These are phyloP conservation scores for Achlya hypogyna DNA, from an alignment of 352 stramenopile genomes.

Conservation along the genomic window DNA sequence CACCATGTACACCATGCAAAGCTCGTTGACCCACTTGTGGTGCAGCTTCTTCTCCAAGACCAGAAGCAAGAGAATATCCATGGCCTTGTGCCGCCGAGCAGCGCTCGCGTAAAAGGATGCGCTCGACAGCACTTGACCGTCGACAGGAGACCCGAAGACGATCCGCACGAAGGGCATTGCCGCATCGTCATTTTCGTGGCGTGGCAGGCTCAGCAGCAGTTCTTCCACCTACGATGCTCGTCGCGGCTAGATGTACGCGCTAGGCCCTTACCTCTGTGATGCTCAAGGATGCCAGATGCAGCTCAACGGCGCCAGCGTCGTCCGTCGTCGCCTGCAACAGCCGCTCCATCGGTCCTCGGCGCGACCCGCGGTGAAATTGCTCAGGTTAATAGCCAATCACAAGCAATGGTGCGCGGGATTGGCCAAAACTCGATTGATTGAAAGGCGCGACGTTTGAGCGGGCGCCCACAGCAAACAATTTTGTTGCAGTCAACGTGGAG, in stretches of 20 bases:
- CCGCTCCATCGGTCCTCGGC: background rate
- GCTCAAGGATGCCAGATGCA: constrained; percentile 53
- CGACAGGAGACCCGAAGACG: background rate
- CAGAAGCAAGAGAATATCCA: constrained; percentile 34
- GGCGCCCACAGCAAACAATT: no score
- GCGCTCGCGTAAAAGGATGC: constrained; percentile 24
- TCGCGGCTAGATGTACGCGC: background rate
- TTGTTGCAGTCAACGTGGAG: no score
- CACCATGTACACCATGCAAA: constrained; percentile 52
- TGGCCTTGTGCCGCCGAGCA: constrained; percentile 25
- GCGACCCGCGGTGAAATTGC: background rate
- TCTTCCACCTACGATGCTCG: constrained; percentile 33
- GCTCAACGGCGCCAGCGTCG: constrained; percentile 47
- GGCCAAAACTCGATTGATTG: no score
- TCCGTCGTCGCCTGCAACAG: constrained; percentile 51
- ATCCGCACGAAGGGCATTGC: background rate
- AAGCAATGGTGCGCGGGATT: background rate
- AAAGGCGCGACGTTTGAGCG: no score
- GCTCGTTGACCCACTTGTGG: constrained; percentile 64
- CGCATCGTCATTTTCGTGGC: constrained; percentile 30
- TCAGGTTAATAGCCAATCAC: background rate
- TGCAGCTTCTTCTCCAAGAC: constrained; percentile 59
- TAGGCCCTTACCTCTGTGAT: constrained; percentile 36
- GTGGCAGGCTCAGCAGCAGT: constrained; percentile 46
- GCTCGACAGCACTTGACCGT: background rate